Evolutionary conservation across 192 early-diverging fungal genomes (phyloP), one percentile per base, ranked within the genome.

Genomic region (Coemansia erecta): DNA sequence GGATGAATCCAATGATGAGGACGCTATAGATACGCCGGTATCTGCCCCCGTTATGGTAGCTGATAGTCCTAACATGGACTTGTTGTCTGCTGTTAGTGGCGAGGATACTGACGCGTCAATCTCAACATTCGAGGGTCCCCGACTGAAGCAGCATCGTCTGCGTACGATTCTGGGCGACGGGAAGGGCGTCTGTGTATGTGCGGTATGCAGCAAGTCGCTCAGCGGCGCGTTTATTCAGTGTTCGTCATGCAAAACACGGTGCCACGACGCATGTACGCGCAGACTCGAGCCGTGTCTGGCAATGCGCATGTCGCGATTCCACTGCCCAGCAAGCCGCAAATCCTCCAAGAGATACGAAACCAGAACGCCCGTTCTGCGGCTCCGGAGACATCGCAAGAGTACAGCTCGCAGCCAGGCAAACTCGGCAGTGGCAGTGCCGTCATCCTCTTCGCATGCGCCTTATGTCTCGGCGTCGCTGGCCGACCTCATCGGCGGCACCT

Each of bases 271-370:
- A 21, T 79, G 76, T 43, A 62, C 62, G 1, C 52, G 52, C 22
- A 62, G 48, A 15, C 70, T 79, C 2, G 44, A 47, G 60, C 63
- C 70, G 18, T 79, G 76, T 54, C 48, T 70, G 21, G 58, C 76
- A 2, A 79, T 79, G 76, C 76, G 76, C 63, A 79, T 79, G 76
- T 69, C 76, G 23, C 76, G 76, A 19, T 79, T 79, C 37, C 53
- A 72, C 33, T 72, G 56, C 10, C 76, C 76, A 10, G 76, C 76
- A 18, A 69, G 18, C 52, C 70, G 76, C 55, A 79, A 79, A 66
- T 79, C 76, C 8, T 79, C 76, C 19, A 79, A 79, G 66, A 53
- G 76, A 13, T 79, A 69, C 47, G 76, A 79, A 45, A 79, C 66
- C 63, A 72, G 63, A 24, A 63, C 70, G 17, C 76, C 76, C 10